phyloP scores from a whole-genome alignment of 2,329 filamentous ascomycete genomes.

The Fusarium sp. region DNA sequence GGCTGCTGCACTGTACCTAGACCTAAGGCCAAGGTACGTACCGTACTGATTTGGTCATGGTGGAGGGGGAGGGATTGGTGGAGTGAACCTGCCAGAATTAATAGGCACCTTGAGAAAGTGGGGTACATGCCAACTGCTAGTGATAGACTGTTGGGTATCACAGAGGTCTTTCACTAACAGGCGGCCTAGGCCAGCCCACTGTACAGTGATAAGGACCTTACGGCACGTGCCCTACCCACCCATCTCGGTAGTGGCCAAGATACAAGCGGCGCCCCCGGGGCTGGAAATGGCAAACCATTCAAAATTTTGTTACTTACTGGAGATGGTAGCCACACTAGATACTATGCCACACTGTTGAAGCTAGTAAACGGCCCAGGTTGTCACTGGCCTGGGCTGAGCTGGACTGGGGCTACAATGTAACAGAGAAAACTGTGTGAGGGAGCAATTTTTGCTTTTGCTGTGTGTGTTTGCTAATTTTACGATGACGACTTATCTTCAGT shows the following conservation, averaged over 20 bases:
- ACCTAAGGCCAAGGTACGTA: slow-evolving; percentile 40
- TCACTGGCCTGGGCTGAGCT: neutral
- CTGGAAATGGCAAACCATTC: slow-evolving; percentile 22
- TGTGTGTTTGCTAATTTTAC: neutral
- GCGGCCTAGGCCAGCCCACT: neutral
- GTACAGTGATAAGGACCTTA: slow-evolving; percentile 8
- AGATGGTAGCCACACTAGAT: neutral
- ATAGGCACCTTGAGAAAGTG: slow-evolving; percentile 1
- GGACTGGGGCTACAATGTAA: neutral
- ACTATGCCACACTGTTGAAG: slow-evolving; percentile 27
- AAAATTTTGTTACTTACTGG: slow-evolving; percentile 34
- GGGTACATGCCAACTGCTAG: slow-evolving; percentile 19
- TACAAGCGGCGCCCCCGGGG: slow-evolving; percentile 34
- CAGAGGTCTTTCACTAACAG: slow-evolving; percentile 26
- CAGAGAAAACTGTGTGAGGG: slow-evolving; percentile 20
- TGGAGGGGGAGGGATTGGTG: slow-evolving; percentile 38
- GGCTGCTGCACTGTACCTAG: slow-evolving; percentile 12
- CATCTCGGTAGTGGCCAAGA: slow-evolving; percentile 33
- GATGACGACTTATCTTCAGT: slow-evolving; percentile 9
- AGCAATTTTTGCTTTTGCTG: neutral
- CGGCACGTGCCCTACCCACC: slow-evolving; percentile 30
- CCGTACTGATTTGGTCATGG: slow-evolving; percentile 34
- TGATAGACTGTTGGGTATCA: slow-evolving; percentile 20
- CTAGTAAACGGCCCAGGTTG: slow-evolving; percentile 25
- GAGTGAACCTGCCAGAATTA: slow-evolving; percentile 36